Conservation (phyloP, 2,329 filamentous ascomycete species). For the Cladorrhinum sp. region DNA sequence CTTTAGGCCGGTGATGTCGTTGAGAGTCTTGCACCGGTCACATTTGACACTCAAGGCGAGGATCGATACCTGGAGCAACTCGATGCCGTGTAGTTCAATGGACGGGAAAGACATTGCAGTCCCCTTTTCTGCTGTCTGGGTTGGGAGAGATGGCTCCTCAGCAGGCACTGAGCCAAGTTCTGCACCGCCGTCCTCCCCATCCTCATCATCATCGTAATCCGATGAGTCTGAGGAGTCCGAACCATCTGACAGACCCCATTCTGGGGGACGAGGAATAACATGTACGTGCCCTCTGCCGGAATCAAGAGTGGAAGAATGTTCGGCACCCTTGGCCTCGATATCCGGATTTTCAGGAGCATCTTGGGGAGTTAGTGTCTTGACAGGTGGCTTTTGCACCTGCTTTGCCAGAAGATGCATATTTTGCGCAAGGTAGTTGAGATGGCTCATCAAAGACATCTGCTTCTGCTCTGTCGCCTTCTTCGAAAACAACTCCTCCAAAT, state of each 20-base stretch:
- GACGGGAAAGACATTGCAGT: slow-evolving; percentile 77
- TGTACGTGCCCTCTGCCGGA: slow-evolving; percentile 64
- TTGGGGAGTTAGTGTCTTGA: slow-evolving; percentile 7
- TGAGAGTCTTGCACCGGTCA: slow-evolving; percentile 70
- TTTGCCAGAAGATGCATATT: slow-evolving; percentile 67
- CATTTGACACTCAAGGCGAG: slow-evolving; percentile 74
- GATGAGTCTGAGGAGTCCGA: slow-evolving; percentile 43
- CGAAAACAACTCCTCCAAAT: slow-evolving; percentile 64
- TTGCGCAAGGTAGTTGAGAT: slow-evolving; percentile 70
- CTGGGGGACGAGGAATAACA: slow-evolving; percentile 71
- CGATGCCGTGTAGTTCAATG: slow-evolving; percentile 73
- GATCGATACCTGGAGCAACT: slow-evolving; percentile 66
- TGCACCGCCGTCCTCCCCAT: slow-evolving; percentile 43
- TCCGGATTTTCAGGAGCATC: slow-evolving; percentile 22
- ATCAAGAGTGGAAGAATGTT: slow-evolving; percentile 26
- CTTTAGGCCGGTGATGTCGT: slow-evolving; percentile 66
- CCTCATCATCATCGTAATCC: slow-evolving; percentile 44
- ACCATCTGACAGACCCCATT: slow-evolving; percentile 60
- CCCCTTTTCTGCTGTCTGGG: slow-evolving; percentile 57
- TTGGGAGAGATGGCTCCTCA: slow-evolving; percentile 29
- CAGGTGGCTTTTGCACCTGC: slow-evolving; percentile 38
- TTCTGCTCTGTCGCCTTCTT: slow-evolving; percentile 54
- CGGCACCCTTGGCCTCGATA: slow-evolving; percentile 25
- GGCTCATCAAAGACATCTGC: slow-evolving; percentile 65
- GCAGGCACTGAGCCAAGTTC: slow-evolving; percentile 28